Conservation (phyloP, 169 alveolate genomes). For the Cryptosporidium baileyi region DNA sequence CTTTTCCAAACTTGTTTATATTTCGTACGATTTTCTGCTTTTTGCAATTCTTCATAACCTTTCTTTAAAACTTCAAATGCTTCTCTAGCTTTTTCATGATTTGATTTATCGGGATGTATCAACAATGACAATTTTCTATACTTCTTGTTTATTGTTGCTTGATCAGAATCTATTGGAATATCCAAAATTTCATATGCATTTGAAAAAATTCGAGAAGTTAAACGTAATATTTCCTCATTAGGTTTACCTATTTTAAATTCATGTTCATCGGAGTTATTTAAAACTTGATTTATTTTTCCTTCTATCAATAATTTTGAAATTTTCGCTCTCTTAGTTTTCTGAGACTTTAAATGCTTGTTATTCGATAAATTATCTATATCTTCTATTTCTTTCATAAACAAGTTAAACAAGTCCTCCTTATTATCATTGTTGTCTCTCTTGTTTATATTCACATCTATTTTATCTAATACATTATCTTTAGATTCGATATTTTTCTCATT, state of each 20-base stretch:
- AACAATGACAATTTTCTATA: conserved; percentile 79
- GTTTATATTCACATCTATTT: neutral
- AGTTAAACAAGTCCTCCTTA: neutral
- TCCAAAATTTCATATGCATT: conserved; percentile 76
- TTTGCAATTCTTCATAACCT: conserved; percentile 83
- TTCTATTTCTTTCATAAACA: conserved; percentile 38
- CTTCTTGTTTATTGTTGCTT: conserved; percentile 72
- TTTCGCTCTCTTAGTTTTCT: conserved; percentile 1
- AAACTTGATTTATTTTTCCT: conserved; percentile 22
- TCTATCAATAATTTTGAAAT: conserved; percentile 25
- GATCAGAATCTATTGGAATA: conserved; percentile 75
- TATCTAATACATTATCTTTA: neutral
- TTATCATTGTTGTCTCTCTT: neutral
- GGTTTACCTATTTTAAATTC: conserved; percentile 67
- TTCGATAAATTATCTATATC: neutral
- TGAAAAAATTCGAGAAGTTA: conserved; percentile 73
- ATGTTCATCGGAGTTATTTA: conserved; percentile 9
- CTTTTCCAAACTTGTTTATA: conserved; percentile 81
- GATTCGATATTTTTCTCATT: neutral
- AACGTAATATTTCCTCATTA: conserved; percentile 76
- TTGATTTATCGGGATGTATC: conserved; percentile 92
- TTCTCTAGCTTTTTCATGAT: conserved; percentile 85
- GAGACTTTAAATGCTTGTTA: neutral
- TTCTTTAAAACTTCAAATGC: conserved; percentile 82
- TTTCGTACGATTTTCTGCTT: conserved; percentile 79